Base-by-base conservation (phyloP, 352 stramenopile species). In the Pilasporangium apinafurcum region DNA sequence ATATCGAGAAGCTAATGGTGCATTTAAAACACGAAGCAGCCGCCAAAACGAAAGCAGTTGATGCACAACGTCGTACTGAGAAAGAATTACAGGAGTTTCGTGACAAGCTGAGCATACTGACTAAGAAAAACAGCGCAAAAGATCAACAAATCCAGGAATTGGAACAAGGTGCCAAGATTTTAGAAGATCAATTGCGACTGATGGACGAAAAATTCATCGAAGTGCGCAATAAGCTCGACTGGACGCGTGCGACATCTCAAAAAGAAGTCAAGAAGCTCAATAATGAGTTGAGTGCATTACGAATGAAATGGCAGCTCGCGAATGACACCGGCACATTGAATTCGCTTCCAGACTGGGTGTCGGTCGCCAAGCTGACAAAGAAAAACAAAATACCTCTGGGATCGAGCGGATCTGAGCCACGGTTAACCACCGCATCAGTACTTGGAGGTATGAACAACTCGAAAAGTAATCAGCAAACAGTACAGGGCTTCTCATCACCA, bases 141-240 rank as follows among this genome's bases (percentile, higher is more conserved):
- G 91, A 98, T 22, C 51, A 80, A 13, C 75, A 95, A 38, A 78
- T 97, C 29, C 58, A 74, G 26, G 91, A 98, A 45, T 59, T 98
- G 9, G 81, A 95, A 59, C 90, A 98, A 63, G 92, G 89, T 20
- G 76, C 74, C 8, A 92, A 95, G 48, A 95, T 98, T 27, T 64
- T 98, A 12, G 92, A 98, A 63, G 92, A 98, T 44, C 94, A 98
- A 48, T 70, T 98, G 35, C 76, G 85, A 8, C 71, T 98, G n/a
- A 98, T 98, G 92, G 92, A 98, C 56, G 83, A 97, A 41, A 98
- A 98, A 62, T 98, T 97, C 58, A 95, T 97, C 44, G 92, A 98
- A 36, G 70, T 98, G n/a, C 70, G 93, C 44, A 95, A 86, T 48
- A 98, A 98, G 65, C 65, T 98, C 35, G 92, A 98, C 53, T 98